A percentile compares a stretch with the other conserved stretches of the same genome.
Evolutionary conservation across 768 basidiomycete genomes (phyloP).

Genomic region (Vararia minispora): DNA sequence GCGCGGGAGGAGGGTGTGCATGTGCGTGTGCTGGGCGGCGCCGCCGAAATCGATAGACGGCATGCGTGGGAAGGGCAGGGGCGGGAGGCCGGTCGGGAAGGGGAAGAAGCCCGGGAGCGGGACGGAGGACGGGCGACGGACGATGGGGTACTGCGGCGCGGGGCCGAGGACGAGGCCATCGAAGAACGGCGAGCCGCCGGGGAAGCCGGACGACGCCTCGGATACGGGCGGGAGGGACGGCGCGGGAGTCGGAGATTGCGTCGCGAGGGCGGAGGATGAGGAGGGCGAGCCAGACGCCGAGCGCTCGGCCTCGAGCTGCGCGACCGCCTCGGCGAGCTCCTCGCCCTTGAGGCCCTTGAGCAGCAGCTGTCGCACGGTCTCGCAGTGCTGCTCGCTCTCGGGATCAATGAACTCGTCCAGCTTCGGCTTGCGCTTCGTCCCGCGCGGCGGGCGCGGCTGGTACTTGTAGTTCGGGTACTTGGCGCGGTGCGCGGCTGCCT

Average conservation of each 20-base stretch:
- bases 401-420: conserved; percentile 4
- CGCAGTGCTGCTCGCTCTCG: conserved; percentile 14
- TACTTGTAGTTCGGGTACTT: conserved; percentile 56
- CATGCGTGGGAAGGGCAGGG: conserved; percentile 8
- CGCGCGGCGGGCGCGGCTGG: conserved; percentile 34
- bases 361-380: conserved; percentile 13
- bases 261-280: no score
- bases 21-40: conserved; percentile 8
- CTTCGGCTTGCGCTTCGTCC: conserved; percentile 26
- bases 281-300: conserved; percentile 9
- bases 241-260: conserved; percentile 11
- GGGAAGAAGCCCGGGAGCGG: conserved; percentile 12
- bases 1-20: no score
- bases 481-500: conserved; percentile 61
- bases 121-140: conserved; percentile 14
- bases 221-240: no score
- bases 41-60: conserved; percentile 6
- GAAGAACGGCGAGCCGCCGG: no score
- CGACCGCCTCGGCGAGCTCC: conserved; percentile 13
- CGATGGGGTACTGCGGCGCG: no score
- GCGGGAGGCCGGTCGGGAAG: conserved; percentile 11
- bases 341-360: conserved; percentile 16
- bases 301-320: conserved; percentile 12
- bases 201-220: no score
- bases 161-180: no score